These are phyloP conservation scores for Cryphonectria parasitica DNA, from an alignment of 2,329 filamentous ascomycete genomes.

Conservation along the genomic window DNA sequence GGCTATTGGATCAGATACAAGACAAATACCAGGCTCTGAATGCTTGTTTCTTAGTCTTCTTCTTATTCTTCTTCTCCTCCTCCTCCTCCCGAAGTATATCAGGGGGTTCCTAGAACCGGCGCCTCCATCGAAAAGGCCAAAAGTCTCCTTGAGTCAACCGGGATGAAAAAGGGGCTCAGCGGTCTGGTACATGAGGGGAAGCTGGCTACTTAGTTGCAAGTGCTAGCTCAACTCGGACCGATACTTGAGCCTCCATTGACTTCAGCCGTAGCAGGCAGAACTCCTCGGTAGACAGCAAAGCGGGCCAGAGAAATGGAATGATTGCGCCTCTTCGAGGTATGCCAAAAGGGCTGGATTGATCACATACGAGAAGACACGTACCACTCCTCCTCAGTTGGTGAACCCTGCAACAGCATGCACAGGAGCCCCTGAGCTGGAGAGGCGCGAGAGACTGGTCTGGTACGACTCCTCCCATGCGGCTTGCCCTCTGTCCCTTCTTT, in stretches of 20 bases:
- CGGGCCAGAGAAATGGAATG: slow-evolving; percentile 43
- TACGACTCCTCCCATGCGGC: slow-evolving; percentile 5
- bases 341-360: slow-evolving; percentile 48
- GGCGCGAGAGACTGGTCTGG: slow-evolving; percentile 4
- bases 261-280: slow-evolving; percentile 40
- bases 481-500: neutral
- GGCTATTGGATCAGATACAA: neutral
- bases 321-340: slow-evolving; percentile 47
- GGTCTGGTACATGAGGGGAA: slow-evolving; percentile 40
- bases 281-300: slow-evolving; percentile 43
- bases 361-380: slow-evolving; percentile 5
- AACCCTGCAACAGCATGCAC: neutral
- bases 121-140: slow-evolving; percentile 39
- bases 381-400: neutral
- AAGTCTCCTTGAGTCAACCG: slow-evolving; percentile 37
- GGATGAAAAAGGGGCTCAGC: slow-evolving; percentile 34
- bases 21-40: neutral
- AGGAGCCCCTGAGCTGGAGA: slow-evolving; percentile 10
- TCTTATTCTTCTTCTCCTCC: neutral
- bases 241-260: slow-evolving; percentile 47
- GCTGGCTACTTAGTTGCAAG: slow-evolving; percentile 47
- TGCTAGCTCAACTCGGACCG: slow-evolving; percentile 53
- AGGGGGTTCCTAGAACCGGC: slow-evolving; percentile 32
- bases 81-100: slow-evolving; percentile 2
- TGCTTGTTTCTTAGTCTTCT: neutral